Evolutionary conservation across 148 eudicot species (phyloP), one percentile per base, ranked within the genome.

Genomic region (Cornus controversa): DNA sequence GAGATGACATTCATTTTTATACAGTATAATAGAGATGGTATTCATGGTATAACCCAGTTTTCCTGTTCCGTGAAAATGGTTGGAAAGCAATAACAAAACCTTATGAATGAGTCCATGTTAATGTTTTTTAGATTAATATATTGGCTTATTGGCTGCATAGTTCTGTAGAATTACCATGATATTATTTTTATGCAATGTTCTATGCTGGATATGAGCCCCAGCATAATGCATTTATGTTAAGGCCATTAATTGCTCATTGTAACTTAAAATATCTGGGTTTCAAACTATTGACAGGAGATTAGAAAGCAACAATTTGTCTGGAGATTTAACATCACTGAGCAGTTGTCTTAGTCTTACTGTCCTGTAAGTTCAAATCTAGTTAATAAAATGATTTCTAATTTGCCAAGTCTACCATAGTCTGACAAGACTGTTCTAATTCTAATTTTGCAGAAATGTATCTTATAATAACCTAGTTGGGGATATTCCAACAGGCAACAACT

Each of bases 231-330:
- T 37, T 14, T 69, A 15, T 67, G 8, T 67, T 67, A 8, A 11
- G 16, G 7, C 36, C 57, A 18, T 45, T 18, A 40, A 37, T 47
- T 40, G 11, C 11, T 14, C 60, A 63, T 66, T 62, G 25, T 42
- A n/a, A 26, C 62, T 23, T 53, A 26, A 57, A 74, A 67, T 24
- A 58, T 60, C 45, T 76, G 71, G 11, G 18, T 57, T 40, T 16
- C 70, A 47, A 50, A 69, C 42, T 28, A n/a, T 26, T 82, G 45
- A 54, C 98, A 96, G 99, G 90, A 86, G 86, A 74, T 84, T 96
- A 72, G 94, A 90, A 75, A 84, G 86, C 83, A 96, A 96, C 90
- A 93, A 92, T 80, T 87, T 96, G 79, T 85, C 99, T 10, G 99
- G 99, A 58, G 94, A 92, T 73, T 87, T 96, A 66, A 73, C 68